Base-by-base conservation (phyloP, 352 stramenopile species). In the Phytophthora constricta region DNA sequence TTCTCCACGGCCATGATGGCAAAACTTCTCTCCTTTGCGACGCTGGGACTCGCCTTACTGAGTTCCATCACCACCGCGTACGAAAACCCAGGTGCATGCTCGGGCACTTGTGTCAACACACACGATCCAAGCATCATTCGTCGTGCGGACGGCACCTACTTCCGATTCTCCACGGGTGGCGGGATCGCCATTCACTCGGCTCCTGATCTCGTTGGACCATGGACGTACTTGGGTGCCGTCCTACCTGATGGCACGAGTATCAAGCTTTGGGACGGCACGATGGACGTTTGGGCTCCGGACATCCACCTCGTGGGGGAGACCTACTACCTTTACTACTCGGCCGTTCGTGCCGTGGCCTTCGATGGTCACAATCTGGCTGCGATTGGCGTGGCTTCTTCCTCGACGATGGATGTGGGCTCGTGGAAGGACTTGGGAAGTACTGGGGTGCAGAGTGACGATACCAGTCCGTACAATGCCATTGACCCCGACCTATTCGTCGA, bases 301-400 rank as follows among this genome's bases (percentile, higher is more conserved):
- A 62, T 74, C 2, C 67, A 74, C 34, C 41, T 62, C 14, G 67
- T 74, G 5, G 67, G 43, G 14, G 43, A 74, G 23, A 71, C 50
- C 33, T 71, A 71, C 67, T 74, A 74, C 28, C 19, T 74, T 19
- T 74, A 71, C 62, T 74, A 74, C 25, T 65, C 67, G 5, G 61
- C 62, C 37, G 62, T 70, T 1, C 54, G 61, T 33, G 33, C 37
- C 9, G 5, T 62, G 17, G 54, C 60, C 14, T 70, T 70, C 17
- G 55, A 68, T 10, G 49, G 61, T 2, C 61, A 74, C 31, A 74
- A 74, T 13, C 8, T 67, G 14, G 65, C 65, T 25, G 61, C 61
- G 1, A 55, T 70, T 22, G 61, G 67, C 5, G 54, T 74, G 7
- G 31, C 67, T 0, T 66, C 20, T 1, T 74, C 67, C 0, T 46